These are phyloP conservation scores for Beauveria sp. DNA, from an alignment of 2,329 filamentous ascomycete species.

Conservation along the genomic window DNA sequence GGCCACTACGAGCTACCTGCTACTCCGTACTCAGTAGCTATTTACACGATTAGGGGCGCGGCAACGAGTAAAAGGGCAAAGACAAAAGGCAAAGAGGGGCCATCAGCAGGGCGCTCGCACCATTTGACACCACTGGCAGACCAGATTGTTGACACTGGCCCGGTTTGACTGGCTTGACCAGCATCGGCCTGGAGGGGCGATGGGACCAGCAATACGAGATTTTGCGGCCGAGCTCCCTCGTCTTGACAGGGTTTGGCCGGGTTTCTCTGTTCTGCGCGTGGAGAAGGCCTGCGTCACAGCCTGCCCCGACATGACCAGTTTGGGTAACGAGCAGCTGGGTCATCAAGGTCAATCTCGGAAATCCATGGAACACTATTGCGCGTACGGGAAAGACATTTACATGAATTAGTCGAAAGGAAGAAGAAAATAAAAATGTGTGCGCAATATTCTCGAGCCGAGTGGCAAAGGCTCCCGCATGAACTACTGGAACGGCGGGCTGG, in stretches of 20 bases:
- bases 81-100: neutral
- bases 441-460: slow-evolving; percentile 5
- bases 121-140: neutral
- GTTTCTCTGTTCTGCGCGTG: neutral
- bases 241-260: neutral
- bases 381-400: neutral
- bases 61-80: no score
- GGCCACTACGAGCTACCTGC: neutral
- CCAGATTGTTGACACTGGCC: neutral
- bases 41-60: no score
- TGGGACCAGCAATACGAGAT: slow-evolving; percentile 9
- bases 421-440: neutral
- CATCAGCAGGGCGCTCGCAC: neutral
- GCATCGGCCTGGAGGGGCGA: neutral
- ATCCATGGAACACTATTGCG: neutral
- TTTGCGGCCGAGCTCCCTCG: slow-evolving; percentile 5
- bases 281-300: slow-evolving; percentile 3
- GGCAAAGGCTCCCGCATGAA: slow-evolving; percentile 10
- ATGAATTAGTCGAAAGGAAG: neutral
- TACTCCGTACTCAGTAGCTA: no score
- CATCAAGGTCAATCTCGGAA: neutral
- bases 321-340: neutral
- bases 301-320: neutral
- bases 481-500: slow-evolving; percentile 4
- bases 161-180: neutral